Evolutionary conservation across 163 green algal genomes (phyloP).

Genomic region (Chlamydomonas reinhardtii): DNA sequence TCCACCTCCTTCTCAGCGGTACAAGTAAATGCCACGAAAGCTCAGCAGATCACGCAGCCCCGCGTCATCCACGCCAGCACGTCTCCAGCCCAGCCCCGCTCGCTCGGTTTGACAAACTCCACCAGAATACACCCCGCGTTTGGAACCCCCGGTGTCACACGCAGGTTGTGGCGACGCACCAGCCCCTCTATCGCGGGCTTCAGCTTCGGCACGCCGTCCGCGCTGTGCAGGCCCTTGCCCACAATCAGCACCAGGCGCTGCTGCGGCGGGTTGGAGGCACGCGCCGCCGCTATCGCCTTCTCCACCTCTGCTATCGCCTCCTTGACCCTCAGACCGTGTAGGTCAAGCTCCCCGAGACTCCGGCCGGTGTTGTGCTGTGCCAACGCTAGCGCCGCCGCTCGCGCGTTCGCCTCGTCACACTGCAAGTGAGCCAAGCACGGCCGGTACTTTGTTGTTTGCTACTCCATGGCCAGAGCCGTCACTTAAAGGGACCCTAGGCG

Average conservation of each 20-base stretch:
- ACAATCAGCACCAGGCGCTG: slow-evolving; percentile 46
- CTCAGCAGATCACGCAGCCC: slow-evolving; percentile 20
- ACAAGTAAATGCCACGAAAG: too few relatives aligned
- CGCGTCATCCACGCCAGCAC: neutral
- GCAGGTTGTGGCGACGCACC: slow-evolving; percentile 26
- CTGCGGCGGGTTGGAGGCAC: neutral
- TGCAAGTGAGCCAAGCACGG: neutral
- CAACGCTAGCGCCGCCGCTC: slow-evolving; percentile 10
- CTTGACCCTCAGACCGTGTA: slow-evolving; percentile 45
- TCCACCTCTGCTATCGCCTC: slow-evolving; percentile 7
- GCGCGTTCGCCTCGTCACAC: neutral
- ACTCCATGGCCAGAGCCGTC: too few relatives aligned
- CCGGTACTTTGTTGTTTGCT: too few relatives aligned
- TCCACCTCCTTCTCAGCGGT: too few relatives aligned
- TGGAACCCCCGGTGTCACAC: neutral
- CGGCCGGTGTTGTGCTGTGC: slow-evolving; percentile 19
- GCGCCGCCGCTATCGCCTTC: neutral
- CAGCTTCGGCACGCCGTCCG: slow-evolving; percentile 43
- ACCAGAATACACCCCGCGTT: slow-evolving; percentile 39
- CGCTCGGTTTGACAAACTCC: neutral
- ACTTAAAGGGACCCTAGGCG: too few relatives aligned
- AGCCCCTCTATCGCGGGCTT: slow-evolving; percentile 36
- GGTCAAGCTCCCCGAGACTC: slow-evolving; percentile 1
- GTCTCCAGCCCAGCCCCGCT: neutral
- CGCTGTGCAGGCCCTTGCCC: slow-evolving; percentile 47